Evolutionary conservation across 2,329 filamentous ascomycete genomes (phyloP), one percentile per base, ranked within the genome.

Genomic region (Diplodia sapinea): DNA sequence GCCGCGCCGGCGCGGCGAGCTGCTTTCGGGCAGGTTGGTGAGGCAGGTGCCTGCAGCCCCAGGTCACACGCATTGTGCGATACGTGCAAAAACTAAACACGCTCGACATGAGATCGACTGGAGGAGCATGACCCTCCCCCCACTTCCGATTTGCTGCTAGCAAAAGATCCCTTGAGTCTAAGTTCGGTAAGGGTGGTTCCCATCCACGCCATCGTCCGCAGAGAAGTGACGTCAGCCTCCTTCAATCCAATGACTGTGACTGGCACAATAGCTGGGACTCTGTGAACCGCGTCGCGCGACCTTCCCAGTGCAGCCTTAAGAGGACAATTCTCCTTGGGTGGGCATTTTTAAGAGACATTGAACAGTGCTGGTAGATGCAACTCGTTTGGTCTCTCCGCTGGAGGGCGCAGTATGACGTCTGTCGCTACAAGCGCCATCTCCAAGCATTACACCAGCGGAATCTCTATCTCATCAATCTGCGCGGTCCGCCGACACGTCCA

Each of bases 191-290:
- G 33, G 54, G 17, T 38, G 29, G 52, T 55, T 20, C 50, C 26
- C 3, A 26, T 26, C 50, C 36, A 36, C 36, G 26, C 29, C 52
- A 23, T n/a, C 11, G 26, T n/a, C 20, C 33, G 33, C 33, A 56
- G 26, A 56, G 51, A 55, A 38, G 31, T 56, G 54, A 56, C 54
- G 54, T 56, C 54, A 38, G 31, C n/a, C n/a, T 38, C 23, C 36
- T 26, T 59, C 38, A n/a, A n/a, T n/a, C 36, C 13, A 38, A 38
- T 47, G 43, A 23, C n/a, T 12, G 50, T 26, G 26, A 26, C 26
- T 26, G 26, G 26, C 26, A 15, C 40, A n/a, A 3, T 15, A 47
- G 40, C 40, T n/a, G n/a, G 17, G 8, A 38, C 11, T 38, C 11
- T 38, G 36, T 11, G 7, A 38, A 38, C 11, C 9, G 8, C 36